Base-by-base conservation (phyloP, 2,329 filamentous ascomycete genomes). In the Diplodia mutila region DNA sequence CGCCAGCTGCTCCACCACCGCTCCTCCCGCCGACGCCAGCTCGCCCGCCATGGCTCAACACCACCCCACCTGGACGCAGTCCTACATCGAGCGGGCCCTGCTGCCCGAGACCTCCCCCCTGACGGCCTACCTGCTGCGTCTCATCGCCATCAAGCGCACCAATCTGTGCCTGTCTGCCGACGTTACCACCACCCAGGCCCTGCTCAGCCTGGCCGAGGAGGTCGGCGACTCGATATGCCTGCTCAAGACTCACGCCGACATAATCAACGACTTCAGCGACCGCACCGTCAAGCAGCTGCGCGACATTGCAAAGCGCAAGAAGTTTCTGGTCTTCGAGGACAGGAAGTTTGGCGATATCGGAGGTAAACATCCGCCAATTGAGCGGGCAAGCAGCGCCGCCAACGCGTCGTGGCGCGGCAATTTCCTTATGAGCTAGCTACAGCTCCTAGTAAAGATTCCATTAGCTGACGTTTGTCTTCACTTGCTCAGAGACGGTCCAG, bases 201-300 rank as follows among this genome's bases (percentile, higher is more conserved):
- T 89, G 21, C 75, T 89, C 21, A 79, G 80, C 52, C 78, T 89
- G 11, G 86, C 86, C 34, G 83, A 86, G 69, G 83, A 87, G 42
- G 81, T 88, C 18, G 87, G 87, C 68, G 86, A 88, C 71, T 83
- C 85, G 69, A 88, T 89, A 67, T 87, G 85, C 70, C 76, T 89
- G 32, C 79, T 89, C 66, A 87, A 88, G 76, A 85, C 87, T 4
- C 86, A 88, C 73, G 86, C 85, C 66, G 87, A 89, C 76, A 87
- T 87, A 64, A 84, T 89, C 71, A 82, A 84, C 69, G 87, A 89
- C 75, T 89, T 86, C 81, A 83, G 82, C 16, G 83, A 85, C 68
- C 81, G 85, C 67, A 87, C 86, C 1, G 84, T 84, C 21, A 72
- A 79, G 67, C 79, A 80, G 0, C 73, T 86, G 70, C 76, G 80